phyloP scores from a whole-genome alignment of 1,139 yeast genomes.

The Suhomyces coccinellae region DNA sequence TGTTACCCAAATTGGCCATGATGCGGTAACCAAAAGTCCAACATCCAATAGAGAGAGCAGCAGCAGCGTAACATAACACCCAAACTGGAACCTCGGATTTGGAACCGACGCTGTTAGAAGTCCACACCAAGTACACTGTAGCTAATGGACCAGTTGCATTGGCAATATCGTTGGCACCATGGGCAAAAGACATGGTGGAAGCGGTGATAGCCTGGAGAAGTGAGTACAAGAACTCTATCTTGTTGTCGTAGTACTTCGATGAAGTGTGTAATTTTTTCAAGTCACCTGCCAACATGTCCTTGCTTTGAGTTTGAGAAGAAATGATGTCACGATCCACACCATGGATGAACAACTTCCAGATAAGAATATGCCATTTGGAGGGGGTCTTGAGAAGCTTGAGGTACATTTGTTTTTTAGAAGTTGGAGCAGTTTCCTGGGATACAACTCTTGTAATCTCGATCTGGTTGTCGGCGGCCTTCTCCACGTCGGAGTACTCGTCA shows the following conservation, averaged over 20 bases:
- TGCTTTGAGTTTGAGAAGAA: conserved; percentile 41
- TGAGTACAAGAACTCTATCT: conserved; percentile 69
- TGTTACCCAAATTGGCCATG: conserved; percentile 73
- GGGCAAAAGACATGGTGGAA: conserved; percentile 79
- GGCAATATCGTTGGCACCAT: conserved; percentile 79
- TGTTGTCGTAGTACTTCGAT: conserved; percentile 70
- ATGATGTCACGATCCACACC: conserved; percentile 71
- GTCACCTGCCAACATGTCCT: conserved; percentile 40
- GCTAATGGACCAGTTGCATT: conserved; percentile 79
- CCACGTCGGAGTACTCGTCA: conserved; percentile 13
- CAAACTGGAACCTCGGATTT: conserved; percentile 69
- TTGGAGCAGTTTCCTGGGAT: conserved; percentile 1
- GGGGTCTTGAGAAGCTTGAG: conserved; percentile 47
- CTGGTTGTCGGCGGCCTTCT: conserved; percentile 11
- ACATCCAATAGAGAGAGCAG: conserved; percentile 64
- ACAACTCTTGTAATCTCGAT: conserved; percentile 19
- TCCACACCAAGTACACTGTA: conserved; percentile 65
- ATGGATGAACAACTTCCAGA: conserved; percentile 52
- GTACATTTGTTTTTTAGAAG: conserved; percentile 47
- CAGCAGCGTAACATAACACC: conserved; percentile 71
- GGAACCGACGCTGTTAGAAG: conserved; percentile 43
- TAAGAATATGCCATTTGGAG: conserved; percentile 51
- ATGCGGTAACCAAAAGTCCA: conserved; percentile 77
- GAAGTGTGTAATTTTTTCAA: conserved; percentile 53
- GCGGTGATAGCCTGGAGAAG: conserved; percentile 74